A percentile compares a stretch with the other conserved stretches of the same genome.
Conservation (phyloP, 2,329 filamentous ascomycete species). For the Daldinia sp. region DNA sequence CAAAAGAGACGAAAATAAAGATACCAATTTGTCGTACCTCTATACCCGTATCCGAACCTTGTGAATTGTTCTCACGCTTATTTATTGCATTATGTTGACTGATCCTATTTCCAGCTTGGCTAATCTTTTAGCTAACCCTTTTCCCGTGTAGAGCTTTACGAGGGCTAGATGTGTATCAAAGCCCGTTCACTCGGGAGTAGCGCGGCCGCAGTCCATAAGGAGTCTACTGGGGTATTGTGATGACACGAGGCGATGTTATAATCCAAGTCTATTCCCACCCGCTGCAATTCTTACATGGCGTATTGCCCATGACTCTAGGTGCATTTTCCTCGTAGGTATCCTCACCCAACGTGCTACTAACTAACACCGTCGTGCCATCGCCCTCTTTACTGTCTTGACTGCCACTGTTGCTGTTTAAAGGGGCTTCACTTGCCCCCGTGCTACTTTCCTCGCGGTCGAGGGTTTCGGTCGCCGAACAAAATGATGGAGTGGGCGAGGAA, state of each 20-base stretch:
- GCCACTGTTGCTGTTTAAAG: background rate
- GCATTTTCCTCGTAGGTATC: no score
- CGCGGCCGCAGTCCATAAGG: no score
- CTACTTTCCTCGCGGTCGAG: background rate
- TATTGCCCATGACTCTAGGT: no score
- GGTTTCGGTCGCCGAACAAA: background rate
- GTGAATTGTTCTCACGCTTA: background rate
- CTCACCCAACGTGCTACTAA: no score
- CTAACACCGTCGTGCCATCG: no score
- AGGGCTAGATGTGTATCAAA: no score
- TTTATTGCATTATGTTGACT: background rate
- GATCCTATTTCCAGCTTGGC: background rate
- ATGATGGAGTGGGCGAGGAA: background rate
- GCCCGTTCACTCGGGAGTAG: no score
- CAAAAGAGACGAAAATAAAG: conserved; percentile 26
- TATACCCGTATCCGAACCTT: background rate
- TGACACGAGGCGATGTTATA: no score
- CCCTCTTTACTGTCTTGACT: background rate
- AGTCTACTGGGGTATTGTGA: no score
- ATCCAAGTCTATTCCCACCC: no score
- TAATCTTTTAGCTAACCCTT: background rate
- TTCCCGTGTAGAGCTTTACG: no score
- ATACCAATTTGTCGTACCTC: conserved; percentile 32
- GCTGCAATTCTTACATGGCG: no score
- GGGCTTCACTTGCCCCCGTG: background rate